Conservation (phyloP, 768 basidiomycete genomes). For the Lactarius sp. region DNA sequence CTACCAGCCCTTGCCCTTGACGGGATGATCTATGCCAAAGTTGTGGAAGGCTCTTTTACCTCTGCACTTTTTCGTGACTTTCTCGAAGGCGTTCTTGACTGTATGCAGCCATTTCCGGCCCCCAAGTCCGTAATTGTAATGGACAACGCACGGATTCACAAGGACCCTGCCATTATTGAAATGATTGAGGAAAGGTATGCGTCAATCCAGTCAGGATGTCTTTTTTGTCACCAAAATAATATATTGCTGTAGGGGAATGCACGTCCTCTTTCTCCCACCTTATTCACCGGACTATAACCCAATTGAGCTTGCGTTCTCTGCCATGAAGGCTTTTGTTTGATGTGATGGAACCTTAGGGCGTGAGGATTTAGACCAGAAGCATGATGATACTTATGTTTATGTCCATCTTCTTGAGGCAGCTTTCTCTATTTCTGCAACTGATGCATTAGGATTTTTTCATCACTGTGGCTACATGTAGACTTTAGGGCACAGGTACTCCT, state of each 20-base stretch:
- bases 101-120: conserved; percentile 4
- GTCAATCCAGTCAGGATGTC: too few species aligned
- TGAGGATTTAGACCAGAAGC: too few species aligned
- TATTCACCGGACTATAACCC: not conserved
- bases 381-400: too few species aligned
- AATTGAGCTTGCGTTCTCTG: conserved; percentile 10
- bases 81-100: not conserved
- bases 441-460: too few species aligned
- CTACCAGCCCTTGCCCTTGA: not conserved
- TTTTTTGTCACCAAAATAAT: too few species aligned
- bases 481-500: too few species aligned
- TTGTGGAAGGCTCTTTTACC: not conserved
- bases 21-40: not conserved
- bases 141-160: conserved; percentile 10
- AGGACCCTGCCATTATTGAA: not conserved
- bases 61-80: not conserved
- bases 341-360: too few species aligned
- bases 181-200: not conserved
- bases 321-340: too few species aligned
- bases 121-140: conserved; percentile 8
- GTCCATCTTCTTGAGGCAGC: too few species aligned
- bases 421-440: too few species aligned
- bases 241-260: not conserved
- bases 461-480: too few species aligned
- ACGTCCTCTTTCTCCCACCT: not conserved